These are phyloP conservation scores for Rusavskia elegans DNA, from an alignment of 495 filamentous ascomycete species.

Conservation along the genomic window DNA sequence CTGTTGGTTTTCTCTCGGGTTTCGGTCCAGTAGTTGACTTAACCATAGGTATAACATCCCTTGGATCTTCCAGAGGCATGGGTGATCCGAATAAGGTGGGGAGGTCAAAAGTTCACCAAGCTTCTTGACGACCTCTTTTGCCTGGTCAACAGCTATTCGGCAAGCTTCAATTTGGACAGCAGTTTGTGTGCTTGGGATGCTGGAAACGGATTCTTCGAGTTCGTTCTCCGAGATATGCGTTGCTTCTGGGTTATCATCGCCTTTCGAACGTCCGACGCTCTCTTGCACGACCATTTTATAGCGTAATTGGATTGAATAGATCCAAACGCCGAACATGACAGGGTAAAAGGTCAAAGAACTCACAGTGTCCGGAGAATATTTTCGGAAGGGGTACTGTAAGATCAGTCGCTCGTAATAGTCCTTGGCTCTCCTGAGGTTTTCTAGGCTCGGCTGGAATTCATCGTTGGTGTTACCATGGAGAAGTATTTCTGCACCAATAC, in stretches of 20 bases:
- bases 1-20: background rate
- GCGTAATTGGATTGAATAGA: slow-evolving; percentile 35
- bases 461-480: slow-evolving; percentile 27
- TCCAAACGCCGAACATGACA: slow-evolving; percentile 51
- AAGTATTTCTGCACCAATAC: slow-evolving; percentile 53
- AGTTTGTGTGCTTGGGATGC: background rate
- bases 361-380: slow-evolving; percentile 23
- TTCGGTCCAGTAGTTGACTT: slow-evolving; percentile 35
- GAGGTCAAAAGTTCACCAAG: slow-evolving; percentile 50
- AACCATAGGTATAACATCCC: slow-evolving; percentile 56
- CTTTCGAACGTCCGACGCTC: background rate
- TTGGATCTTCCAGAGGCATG: slow-evolving; percentile 41
- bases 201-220: too few species aligned
- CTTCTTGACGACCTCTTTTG: slow-evolving; percentile 39
- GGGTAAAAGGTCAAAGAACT: slow-evolving; percentile 46
- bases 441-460: background rate
- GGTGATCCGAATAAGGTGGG: slow-evolving; percentile 44
- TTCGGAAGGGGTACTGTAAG: slow-evolving; percentile 46
- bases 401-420: slow-evolving; percentile 52
- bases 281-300: background rate
- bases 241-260: background rate
- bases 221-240: too few species aligned
- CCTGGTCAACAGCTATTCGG: slow-evolving; percentile 23
- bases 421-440: slow-evolving; percentile 33
- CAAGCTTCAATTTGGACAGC: slow-evolving; percentile 1